These are phyloP conservation scores for Gossypium australe DNA, from an alignment of 345 rosid species.

Conservation along the genomic window DNA sequence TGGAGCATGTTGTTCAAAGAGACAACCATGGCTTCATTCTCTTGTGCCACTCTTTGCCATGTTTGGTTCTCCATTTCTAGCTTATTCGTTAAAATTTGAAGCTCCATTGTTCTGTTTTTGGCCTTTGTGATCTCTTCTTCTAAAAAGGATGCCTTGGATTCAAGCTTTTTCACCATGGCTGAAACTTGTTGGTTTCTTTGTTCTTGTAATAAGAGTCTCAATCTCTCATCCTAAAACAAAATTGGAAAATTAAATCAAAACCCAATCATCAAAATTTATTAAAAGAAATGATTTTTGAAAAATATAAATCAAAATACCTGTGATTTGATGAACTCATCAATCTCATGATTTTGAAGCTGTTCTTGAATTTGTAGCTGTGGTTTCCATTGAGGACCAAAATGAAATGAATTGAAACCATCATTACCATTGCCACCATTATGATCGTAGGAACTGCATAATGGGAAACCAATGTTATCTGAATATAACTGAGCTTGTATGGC, in stretches of 20 bases:
- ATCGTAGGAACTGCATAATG: slow-evolving; percentile 40
- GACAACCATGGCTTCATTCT: slow-evolving; percentile 48
- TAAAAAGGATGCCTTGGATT: slow-evolving; percentile 30
- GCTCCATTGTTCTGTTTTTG: slow-evolving; percentile 42
- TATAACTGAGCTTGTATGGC: slow-evolving; percentile 68
- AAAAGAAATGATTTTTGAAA: not conserved
- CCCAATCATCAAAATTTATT: not conserved
- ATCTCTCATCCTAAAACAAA: slow-evolving; percentile 43
- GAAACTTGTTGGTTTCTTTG: slow-evolving; percentile 49
- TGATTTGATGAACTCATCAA: slow-evolving; percentile 46
- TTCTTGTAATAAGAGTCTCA: slow-evolving; percentile 43
- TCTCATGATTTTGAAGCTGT: slow-evolving; percentile 34
- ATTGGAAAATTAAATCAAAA: not conserved
- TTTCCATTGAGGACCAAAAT: slow-evolving; percentile 22
- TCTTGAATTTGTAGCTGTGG: slow-evolving; percentile 15
- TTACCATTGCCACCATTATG: slow-evolving; percentile 21
- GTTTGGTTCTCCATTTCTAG: slow-evolving; percentile 51
- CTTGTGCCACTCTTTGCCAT: slow-evolving; percentile 58
- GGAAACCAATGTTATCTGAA: slow-evolving; percentile 36
- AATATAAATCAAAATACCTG: slow-evolving; percentile 42
- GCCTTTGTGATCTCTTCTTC: slow-evolving; percentile 59
- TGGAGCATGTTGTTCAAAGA: slow-evolving; percentile 45
- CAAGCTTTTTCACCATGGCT: slow-evolving; percentile 33
- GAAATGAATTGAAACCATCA: slow-evolving; percentile 24
- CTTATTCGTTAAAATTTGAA: slow-evolving; percentile 43